Base-by-base conservation (phyloP, 108 stramenopile species). In the Schizochytrium sp. region DNA sequence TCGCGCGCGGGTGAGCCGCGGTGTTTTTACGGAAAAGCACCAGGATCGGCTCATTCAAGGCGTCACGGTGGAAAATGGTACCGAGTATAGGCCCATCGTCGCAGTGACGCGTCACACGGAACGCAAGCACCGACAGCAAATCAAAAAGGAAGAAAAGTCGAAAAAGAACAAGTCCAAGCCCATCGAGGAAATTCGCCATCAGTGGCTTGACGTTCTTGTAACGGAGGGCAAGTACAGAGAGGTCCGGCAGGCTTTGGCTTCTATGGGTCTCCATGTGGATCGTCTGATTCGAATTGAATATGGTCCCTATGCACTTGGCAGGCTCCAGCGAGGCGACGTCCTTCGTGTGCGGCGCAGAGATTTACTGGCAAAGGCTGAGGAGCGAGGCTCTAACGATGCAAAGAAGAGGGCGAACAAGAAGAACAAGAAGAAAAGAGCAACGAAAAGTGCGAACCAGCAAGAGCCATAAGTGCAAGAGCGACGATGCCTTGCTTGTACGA, bases 171-270 rank as follows among this genome's bases (percentile, higher is more conserved):
- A 55, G 45, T 45, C 34, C 34, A 10, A 53, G 51, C 19, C 23
- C 45, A 4, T 47, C n/a, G 76, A 47, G 51, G 48, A 53, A 6
- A 34, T 83, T 34, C 51, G 45, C 6, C 48, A 83, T 1, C 76
- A 83, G 4, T 90, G 90, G 90, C 90, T 90, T 44, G 53, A 87
- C 21, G 76, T 90, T 12, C 21, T 58, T 16, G 44, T 90, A 19
- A 14, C 44, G 5, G 90, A 90, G 45, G 90, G 90, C 53, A 87
- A 88, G 43, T 44, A 87, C 71, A 47, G 87, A 34, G 90, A 90
- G 41, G 55, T 90, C 60, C 72, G 72, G 0, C 45, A 60, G 43
- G 58, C 57, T 23, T 4, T 83, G 51, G 44, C 41, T 8, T 34
- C 14, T 16, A 16, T 90, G 45, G 63, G 63, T 5, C 60, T 87